These are phyloP conservation scores for Xylariaceae sp. DNA, from an alignment of 2,329 filamentous ascomycete genomes.

Conservation along the genomic window DNA sequence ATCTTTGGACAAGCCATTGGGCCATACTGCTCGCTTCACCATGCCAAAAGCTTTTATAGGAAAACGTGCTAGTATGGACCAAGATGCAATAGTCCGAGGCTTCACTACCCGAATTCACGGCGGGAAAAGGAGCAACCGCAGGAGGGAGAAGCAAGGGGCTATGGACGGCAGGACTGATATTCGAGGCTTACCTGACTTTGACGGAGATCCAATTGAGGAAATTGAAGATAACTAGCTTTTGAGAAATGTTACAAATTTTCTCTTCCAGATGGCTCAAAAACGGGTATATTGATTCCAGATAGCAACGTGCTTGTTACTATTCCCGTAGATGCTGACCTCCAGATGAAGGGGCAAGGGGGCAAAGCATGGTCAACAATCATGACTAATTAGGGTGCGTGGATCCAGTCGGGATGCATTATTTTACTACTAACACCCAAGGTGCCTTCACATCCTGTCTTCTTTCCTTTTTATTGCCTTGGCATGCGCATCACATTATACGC, in stretches of 20 bases:
- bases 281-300: background rate
- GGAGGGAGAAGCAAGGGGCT: slow-evolving; percentile 26
- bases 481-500: background rate
- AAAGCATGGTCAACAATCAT: background rate
- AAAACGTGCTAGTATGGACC: slow-evolving; percentile 26
- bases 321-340: slow-evolving; percentile 1
- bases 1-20: slow-evolving; percentile 19
- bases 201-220: slow-evolving; percentile 41
- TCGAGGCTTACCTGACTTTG: slow-evolving; percentile 37
- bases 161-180: slow-evolving; percentile 39
- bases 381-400: too few relatives aligned
- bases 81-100: background rate
- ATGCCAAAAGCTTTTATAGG: slow-evolving; percentile 38
- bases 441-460: slow-evolving; percentile 2
- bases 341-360: background rate
- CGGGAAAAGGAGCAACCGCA: slow-evolving; percentile 1
- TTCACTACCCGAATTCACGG: background rate
- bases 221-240: slow-evolving; percentile 20
- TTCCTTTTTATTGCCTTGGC: background rate
- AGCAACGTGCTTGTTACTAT: background rate
- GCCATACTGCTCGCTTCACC: slow-evolving; percentile 27
- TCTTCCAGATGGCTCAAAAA: background rate
- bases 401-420: too few relatives aligned
- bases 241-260: background rate
- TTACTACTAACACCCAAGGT: slow-evolving; percentile 1